Evolutionary conservation across 306 rosid genomes (phyloP).

Genomic region (Lathyrus oleraceus): DNA sequence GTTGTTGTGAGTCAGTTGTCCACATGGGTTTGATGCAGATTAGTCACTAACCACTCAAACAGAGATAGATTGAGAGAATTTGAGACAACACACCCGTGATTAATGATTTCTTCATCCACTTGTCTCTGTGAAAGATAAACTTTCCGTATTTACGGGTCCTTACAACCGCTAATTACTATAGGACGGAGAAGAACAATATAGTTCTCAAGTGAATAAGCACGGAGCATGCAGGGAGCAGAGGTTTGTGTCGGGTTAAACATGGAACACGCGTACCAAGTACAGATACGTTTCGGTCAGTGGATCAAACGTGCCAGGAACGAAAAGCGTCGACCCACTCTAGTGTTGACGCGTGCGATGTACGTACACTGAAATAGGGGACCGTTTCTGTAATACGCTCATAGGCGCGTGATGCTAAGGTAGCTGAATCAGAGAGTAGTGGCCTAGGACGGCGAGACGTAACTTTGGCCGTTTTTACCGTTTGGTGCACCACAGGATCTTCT

Average conservation of each 20-base stretch:
- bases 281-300: slow-evolving; percentile 19
- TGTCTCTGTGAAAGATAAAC: neutral
- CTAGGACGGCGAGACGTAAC: slow-evolving; percentile 27
- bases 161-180: slow-evolving; percentile 11
- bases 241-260: slow-evolving; percentile 27
- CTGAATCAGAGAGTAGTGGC: neutral
- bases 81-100: slow-evolving; percentile 37
- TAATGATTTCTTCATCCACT: slow-evolving; percentile 17
- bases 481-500: neutral
- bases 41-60: slow-evolving; percentile 28
- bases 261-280: slow-evolving; percentile 34
- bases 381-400: neutral
- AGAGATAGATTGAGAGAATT: neutral
- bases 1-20: slow-evolving; percentile 13
- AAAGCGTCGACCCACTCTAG: neutral
- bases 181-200: neutral
- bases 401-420: slow-evolving; percentile 5
- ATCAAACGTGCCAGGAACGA: neutral
- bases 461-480: slow-evolving; percentile 41
- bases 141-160: slow-evolving; percentile 6
- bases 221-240: slow-evolving; percentile 26
- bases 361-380: neutral
- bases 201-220: neutral
- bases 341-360: neutral
- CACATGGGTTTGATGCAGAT: slow-evolving; percentile 38